Base-by-base conservation (phyloP, 2,329 filamentous ascomycete genomes). In the Sarocladiaceae sp. region DNA sequence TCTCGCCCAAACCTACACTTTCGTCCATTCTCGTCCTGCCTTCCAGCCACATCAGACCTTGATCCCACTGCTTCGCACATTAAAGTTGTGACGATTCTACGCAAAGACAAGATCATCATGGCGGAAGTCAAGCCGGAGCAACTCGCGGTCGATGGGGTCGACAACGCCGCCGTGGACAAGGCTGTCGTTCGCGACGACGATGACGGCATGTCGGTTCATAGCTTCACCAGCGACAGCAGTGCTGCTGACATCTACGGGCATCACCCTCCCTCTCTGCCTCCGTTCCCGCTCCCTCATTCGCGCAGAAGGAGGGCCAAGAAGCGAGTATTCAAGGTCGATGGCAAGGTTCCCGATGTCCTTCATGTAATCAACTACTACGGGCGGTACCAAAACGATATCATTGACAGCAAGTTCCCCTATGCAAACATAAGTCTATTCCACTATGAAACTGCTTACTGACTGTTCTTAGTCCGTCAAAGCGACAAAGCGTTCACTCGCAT, bases 361-460 rank as follows among this genome's bases (percentile, higher is more conserved):
- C 68, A 71, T 47, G 58, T 68, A 3, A 55, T 72, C 26, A 62
- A 65, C 45, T 68, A 68, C 49, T 55, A 63, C 34, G 59, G 57
- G 11, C 50, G 55, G 35, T 52, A 49, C 13, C 19, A 41, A 11
- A 62, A 65, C 29, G 58, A 55, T 10, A 31, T 64, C 15, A 49
- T 67, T 20, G 60, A 68, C 43, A 51, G 68, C 68, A 50, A 58
- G 63, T 52, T 7, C 24, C 3, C 23, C 13, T 6, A 2, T 2
- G 31, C 21, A 7, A 4, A 15, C 21, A 9, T 13, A 13, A 24
- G 3, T 2, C 19, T 33, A 12, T n/a, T 33, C 18, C 32, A 34
- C n/a, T 21, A 3, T 15, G 19, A 11, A 37, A 7, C n/a, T 18
- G 13, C 9, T 27, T 47, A 31, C 51, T 60, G 43, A 58, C 29